phyloP scores from a whole-genome alignment of 352 stramenopile genomes.

The Blastocystis sp. region DNA sequence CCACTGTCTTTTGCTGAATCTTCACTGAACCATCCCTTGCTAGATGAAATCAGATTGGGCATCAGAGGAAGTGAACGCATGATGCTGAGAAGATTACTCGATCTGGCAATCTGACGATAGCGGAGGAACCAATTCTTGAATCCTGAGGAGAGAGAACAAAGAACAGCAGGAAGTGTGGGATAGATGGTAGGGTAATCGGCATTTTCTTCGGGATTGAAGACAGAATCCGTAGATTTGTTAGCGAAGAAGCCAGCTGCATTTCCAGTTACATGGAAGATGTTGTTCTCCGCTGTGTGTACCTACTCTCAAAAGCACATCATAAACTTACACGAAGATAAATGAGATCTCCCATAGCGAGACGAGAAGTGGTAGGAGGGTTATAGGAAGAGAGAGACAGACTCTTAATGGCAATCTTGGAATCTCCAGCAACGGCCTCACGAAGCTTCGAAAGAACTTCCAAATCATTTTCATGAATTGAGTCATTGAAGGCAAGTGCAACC shows the following conservation, averaged over 20 bases:
- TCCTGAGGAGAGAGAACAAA: conserved; percentile 48
- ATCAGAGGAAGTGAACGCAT: conserved; percentile 44
- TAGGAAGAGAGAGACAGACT: conserved; percentile 38
- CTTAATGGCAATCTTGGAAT: neutral
- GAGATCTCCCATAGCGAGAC: conserved; percentile 43
- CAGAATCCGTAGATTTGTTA: conserved; percentile 54
- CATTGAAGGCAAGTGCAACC: neutral
- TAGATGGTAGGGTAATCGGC: conserved; percentile 43
- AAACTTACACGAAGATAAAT: conserved; percentile 62
- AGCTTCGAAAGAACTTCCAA: conserved; percentile 8
- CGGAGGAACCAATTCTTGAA: conserved; percentile 43
- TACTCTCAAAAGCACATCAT: neutral
- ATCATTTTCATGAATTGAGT: neutral
- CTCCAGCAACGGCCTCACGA: neutral
- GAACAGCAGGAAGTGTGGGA: conserved; percentile 24
- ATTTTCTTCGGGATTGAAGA: conserved; percentile 38
- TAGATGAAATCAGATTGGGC: neutral
- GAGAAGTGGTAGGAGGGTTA: conserved; percentile 17
- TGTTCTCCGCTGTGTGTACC: conserved; percentile 58
- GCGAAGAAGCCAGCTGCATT: conserved; percentile 40
- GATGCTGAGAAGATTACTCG: conserved; percentile 29
- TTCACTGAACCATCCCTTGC: conserved; percentile 41
- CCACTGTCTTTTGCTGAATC: neutral
- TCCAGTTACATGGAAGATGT: conserved; percentile 63
- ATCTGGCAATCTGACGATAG: neutral